Evolutionary conservation across 352 stramenopile genomes (phyloP).

Genomic region (Globisporangium paddicum): DNA sequence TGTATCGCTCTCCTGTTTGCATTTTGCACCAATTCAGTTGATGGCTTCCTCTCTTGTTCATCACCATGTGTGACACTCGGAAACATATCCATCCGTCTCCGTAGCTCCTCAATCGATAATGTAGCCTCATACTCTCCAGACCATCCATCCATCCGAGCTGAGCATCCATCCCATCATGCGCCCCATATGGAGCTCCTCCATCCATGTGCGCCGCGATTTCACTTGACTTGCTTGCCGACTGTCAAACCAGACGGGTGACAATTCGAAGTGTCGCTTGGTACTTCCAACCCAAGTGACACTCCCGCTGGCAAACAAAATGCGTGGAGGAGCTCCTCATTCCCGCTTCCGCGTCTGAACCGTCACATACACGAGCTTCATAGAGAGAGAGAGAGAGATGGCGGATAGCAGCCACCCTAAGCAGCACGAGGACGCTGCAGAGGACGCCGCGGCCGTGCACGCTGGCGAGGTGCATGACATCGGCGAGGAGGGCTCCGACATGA

Average conservation of each 20-base stretch:
- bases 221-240: not conserved
- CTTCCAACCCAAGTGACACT: slow-evolving; percentile 1
- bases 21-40: no score
- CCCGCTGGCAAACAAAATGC: not conserved
- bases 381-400: not conserved
- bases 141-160: not conserved
- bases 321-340: not conserved
- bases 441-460: slow-evolving; percentile 9
- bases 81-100: not conserved
- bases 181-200: no score
- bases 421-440: not conserved
- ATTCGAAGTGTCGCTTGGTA: not conserved
- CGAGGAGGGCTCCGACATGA: slow-evolving; percentile 63
- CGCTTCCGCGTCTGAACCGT: not conserved
- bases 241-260: not conserved
- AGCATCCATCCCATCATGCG: not conserved
- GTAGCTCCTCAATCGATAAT: no score
- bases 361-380: not conserved
- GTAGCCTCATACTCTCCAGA: no score
- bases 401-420: not conserved
- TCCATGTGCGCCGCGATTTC: no score
- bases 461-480: slow-evolving; percentile 45
- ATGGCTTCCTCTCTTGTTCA: not conserved
- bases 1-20: no score
- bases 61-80: not conserved